Percentiles rank a stretch among this genome's conserved stretches.
Conservation (phyloP, 805 yeast species). For the Schwanniomyces sp. region DNA sequence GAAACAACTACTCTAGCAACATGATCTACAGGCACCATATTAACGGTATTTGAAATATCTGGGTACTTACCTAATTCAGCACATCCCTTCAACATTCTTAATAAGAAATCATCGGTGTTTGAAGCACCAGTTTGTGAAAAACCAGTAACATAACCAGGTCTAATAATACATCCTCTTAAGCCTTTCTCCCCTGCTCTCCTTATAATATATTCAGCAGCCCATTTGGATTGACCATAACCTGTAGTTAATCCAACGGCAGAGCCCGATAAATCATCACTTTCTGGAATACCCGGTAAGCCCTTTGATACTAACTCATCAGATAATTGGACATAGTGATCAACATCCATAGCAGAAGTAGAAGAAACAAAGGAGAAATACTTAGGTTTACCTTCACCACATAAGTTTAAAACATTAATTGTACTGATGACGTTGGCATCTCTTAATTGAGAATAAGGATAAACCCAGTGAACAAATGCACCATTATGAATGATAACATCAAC, state of each 20-base stretch:
- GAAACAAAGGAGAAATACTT: slow-evolving; percentile 90
- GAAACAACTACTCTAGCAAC: slow-evolving; percentile 92
- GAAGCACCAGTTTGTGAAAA: slow-evolving; percentile 80
- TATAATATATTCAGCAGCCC: slow-evolving; percentile 92
- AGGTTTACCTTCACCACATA: slow-evolving; percentile 78
- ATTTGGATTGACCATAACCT: slow-evolving; percentile 97
- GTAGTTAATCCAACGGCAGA: slow-evolving; percentile 79
- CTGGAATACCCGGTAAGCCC: slow-evolving; percentile 75
- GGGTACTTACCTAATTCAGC: slow-evolving; percentile 86
- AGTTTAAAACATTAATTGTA: slow-evolving; percentile 77
- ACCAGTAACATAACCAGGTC: slow-evolving; percentile 97
- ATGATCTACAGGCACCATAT: slow-evolving; percentile 98
- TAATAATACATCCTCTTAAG: slow-evolving; percentile 79
- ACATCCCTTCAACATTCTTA: slow-evolving; percentile 94
- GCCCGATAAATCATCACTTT: slow-evolving; percentile 80
- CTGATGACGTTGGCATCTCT: slow-evolving; percentile 93
- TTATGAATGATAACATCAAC: slow-evolving; percentile 90
- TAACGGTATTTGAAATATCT: slow-evolving; percentile 80
- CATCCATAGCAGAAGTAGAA: slow-evolving; percentile 90
- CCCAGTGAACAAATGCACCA: slow-evolving; percentile 99
- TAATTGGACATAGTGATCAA: slow-evolving; percentile 71
- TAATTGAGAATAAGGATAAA: slow-evolving; percentile 85
- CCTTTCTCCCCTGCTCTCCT: slow-evolving; percentile 89
- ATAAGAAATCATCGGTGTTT: slow-evolving; percentile 93
- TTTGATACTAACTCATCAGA: slow-evolving; percentile 67